Conservation (phyloP, 768 basidiomycete genomes). For the Tulasnella sp. region DNA sequence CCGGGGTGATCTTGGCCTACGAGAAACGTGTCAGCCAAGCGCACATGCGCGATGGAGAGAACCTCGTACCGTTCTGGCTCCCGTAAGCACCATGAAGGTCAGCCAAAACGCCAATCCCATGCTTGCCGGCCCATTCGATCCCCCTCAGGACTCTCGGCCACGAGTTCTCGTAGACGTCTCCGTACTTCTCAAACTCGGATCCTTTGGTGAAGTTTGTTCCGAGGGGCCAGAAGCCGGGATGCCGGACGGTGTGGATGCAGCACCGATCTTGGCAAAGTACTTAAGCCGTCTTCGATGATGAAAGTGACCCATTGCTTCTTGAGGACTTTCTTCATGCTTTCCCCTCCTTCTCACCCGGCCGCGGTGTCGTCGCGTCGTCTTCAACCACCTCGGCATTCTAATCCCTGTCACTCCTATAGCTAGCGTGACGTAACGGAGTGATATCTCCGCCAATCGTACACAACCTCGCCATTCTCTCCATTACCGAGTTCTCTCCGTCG, state of each 20-base stretch:
- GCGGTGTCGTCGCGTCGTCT: too few species aligned
- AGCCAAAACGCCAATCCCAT: conserved; percentile 27
- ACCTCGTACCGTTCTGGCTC: conserved; percentile 16
- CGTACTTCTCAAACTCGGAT: conserved; percentile 29
- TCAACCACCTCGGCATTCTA: too few species aligned
- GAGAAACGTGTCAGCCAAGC: not conserved
- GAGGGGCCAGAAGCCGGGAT: conserved; percentile 87
- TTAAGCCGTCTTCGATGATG: conserved; percentile 56
- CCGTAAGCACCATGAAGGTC: conserved; percentile 29
- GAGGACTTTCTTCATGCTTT: conserved; percentile 34
- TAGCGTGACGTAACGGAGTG: too few species aligned
- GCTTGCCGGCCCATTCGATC: conserved; percentile 27
- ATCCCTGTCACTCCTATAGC: too few species aligned
- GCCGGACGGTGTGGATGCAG: conserved; percentile 54
- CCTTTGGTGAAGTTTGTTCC: conserved; percentile 36
- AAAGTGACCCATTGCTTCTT: conserved; percentile 68
- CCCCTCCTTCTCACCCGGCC: conserved; percentile 40
- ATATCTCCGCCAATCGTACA: too few species aligned
- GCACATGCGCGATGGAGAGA: conserved; percentile 10
- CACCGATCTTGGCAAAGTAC: conserved; percentile 43
- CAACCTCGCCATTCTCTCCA: too few species aligned
- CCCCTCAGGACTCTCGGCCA: conserved; percentile 35
- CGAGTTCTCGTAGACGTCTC: conserved; percentile 35
- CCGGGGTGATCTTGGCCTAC: conserved; percentile 19
- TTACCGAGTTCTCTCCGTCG: too few species aligned